Evolutionary conservation across 805 yeast species (phyloP), one percentile per base, ranked within the genome.

Genomic region (Metschnikowia anglica): DNA sequence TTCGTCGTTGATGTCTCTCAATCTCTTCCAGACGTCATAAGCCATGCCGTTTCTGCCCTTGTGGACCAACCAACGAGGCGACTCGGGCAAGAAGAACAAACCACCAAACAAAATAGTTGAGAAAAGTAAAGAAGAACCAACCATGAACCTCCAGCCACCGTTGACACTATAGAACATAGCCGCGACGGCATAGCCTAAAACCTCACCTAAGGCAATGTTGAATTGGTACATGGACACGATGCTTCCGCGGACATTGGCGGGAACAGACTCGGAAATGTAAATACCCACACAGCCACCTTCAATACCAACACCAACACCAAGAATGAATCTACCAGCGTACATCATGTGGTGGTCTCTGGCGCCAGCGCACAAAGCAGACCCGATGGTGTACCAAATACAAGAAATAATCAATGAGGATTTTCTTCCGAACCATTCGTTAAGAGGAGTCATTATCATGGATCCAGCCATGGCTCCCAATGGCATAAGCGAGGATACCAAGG

Each of bases 401-500:
- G 85, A 76, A 41, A 77, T 61, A 41, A 79, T 68, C 53, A 81
- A 70, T 8, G 84, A 65, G 45, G 66, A 60, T 49, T 79, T 72
- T 59, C 86, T 73, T 13, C 87, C 86, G 34, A 78, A 63, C 43
- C 43, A 59, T 54, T 77, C 80, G 55, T 74, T 79, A 48, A 77
- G 60, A 3, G 85, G 85, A 2, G 84, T 72, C 70, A 81, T 70
- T 44, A 79, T 55, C 29, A 81, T 64, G 43, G 83, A 76, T 36
- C 88, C 87, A 21, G 74, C 73, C 61, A 81, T 74, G 25, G 84
- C 86, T 51, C 86, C 87, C 34, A 81, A 61, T n/a, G 87, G 86
- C 83, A 81, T 79, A 41, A 79, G 68, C 21, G 83, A 68, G 28
- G 79, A 70, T 15, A 80, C 74, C 47, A 80, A 66, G 1, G 85